Base-by-base conservation (phyloP, 2,329 filamentous ascomycete species). In the Clonostachys rosea region DNA sequence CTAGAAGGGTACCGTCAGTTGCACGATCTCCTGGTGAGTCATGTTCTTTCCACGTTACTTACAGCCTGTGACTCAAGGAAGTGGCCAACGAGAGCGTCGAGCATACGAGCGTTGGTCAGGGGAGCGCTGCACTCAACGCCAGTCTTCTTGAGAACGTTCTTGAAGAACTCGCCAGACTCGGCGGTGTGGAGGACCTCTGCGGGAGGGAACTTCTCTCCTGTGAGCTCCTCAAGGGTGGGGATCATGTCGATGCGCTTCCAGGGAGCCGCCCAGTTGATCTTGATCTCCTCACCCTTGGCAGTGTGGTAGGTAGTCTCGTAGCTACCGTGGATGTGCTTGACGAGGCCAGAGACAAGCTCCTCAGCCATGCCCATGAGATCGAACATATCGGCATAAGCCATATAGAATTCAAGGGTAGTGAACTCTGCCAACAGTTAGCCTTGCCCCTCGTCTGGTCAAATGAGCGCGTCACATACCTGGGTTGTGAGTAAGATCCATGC, bases 241-340 rank as follows among this genome's bases (percentile, higher is more conserved):
- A 99, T 96, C 92, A 99, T 99, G 67, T 96, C 89, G 44, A 97
- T 83, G 53, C 89, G 81, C 66, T 86, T 84, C 94, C 95, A 99
- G 41, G 94, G 95, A 50, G 83, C 85, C 66, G 91, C 86, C 95
- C 94, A 99, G 81, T 99, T 95, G 59, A 99, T 87, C 50, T 91
- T 81, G 70, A 92, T 91, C 49, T 80, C 80, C 69, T 96, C 90
- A 48, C 92, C 94, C 52, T 81, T 78, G 70, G 94, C 88, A 18
- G 87, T 96, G 65, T 87, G 85, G 75, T 91, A 97, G 50, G 79
- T 86, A 48, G 92, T 96, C 67, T 83, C 79, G 69, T 94, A 92
- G 45, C 86, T 79, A 50, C 92, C 94, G 14, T 89, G 94, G 47
- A 97, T 72, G 54, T 90, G 78, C 80, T 95, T 91, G 63, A 96